Base-by-base conservation (phyloP, 129 eudicot species). In the Centrapalus pauciflorus region DNA sequence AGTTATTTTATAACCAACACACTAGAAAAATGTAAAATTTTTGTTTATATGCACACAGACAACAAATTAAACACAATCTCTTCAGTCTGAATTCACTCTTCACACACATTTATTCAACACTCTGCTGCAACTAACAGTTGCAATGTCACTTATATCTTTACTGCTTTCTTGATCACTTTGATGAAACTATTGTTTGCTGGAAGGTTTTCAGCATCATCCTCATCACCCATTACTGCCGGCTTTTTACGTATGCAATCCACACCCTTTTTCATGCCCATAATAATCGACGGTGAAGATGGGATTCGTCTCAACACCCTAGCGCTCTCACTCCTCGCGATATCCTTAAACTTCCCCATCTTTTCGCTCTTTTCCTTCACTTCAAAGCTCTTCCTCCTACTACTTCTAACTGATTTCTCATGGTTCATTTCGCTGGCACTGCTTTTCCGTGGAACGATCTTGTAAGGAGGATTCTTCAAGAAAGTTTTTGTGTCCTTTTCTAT, bases 231-330 rank as follows among this genome's bases (percentile, higher is more conserved):
- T 3, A 92, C 96, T 8, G 49, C 70, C 0, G 95, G 95, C 68
- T 85, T 92, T 77, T 80, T 80, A 59, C 94, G 69, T 3, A 93
- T 88, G 81, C 96, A 83, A 74, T 93, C 98, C 29, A 93, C 98
- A 4, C 95, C 89, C 69, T 93, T 93, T 64, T 73, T 93, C 99
- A 93, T 86, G 52, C 96, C 91, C 76, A 93, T 43, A 28, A 93
- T 76, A 21, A 86, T 77, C 19, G 99, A 89, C 0, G 99, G 99
- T 52, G 99, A 93, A 67, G 99, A 89, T 37, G 99, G 99, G 48
- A 82, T 89, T n/a, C 80, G 74, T 49, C 95, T 72, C 56, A 93
- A 84, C 16, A 80, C 50, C 64, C 99, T 74, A 1, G 85, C 85
- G 72, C 96, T 93, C 72, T 89, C 96, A 20, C 84, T 81, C 71